Evolutionary conservation across 306 rosid genomes (phyloP).

Genomic region (Cucumis sativus): DNA sequence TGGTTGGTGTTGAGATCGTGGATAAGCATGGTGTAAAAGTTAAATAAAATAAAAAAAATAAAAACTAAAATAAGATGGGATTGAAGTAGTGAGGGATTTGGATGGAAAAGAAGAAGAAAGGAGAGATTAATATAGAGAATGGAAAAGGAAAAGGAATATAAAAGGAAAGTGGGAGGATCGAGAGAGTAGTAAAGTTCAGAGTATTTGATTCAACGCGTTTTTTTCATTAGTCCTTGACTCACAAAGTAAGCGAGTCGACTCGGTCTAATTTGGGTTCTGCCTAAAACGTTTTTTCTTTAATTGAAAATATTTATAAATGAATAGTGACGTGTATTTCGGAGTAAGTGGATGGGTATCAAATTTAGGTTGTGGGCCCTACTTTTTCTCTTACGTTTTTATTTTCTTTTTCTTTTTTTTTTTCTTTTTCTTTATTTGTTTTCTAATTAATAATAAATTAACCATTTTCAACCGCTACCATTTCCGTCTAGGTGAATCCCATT

Average conservation of each 20-base stretch:
- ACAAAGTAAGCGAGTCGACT: neutral
- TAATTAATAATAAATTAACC: too few relatives aligned
- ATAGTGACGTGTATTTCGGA: neutral
- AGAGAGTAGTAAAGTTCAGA: neutral
- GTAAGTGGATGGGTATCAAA: neutral
- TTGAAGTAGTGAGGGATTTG: too few relatives aligned
- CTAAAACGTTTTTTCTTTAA: neutral
- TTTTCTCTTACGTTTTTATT: too few relatives aligned
- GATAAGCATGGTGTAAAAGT: neutral
- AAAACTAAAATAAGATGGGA: too few relatives aligned
- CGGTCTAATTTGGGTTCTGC: slow-evolving; percentile 1
- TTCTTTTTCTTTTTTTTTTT: too few relatives aligned
- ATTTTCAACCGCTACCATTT: too few relatives aligned
- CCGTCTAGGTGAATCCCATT: too few relatives aligned
- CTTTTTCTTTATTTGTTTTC: too few relatives aligned
- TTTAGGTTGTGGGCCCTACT: too few relatives aligned
- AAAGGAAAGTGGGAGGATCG: neutral
- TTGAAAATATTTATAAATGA: neutral
- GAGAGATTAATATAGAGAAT: neutral
- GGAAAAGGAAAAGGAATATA: neutral
- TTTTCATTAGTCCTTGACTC: neutral
- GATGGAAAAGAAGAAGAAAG: neutral
- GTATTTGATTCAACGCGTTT: neutral
- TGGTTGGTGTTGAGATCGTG: neutral
- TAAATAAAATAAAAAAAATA: too few relatives aligned